phyloP scores from a whole-genome alignment of 2,329 filamentous ascomycete genomes.

The Ophiocordyceps australis region DNA sequence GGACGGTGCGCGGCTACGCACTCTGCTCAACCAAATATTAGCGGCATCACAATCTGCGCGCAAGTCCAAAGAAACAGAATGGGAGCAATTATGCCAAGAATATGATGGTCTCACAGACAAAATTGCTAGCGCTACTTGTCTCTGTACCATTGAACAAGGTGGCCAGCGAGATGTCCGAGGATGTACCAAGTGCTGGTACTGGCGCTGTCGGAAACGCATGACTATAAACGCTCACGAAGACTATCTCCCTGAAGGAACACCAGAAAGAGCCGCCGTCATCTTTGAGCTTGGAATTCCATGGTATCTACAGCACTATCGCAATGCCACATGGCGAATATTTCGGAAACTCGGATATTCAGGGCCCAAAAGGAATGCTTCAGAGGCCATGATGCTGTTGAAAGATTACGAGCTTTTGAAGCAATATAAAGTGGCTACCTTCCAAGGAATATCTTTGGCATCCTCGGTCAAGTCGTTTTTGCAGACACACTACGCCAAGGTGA shows the following conservation, averaged over 20 bases:
- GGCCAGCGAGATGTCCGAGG: not conserved
- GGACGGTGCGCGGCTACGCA: not conserved
- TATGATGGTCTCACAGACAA: conserved; percentile 6
- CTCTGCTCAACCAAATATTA: not conserved
- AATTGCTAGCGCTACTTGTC: conserved; percentile 2
- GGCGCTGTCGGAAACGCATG: conserved; percentile 3
- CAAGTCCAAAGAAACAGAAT: conserved; percentile 1
- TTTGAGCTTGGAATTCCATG: conserved; percentile 22
- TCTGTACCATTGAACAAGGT: conserved; percentile 2
- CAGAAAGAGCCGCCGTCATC: conserved; percentile 23
- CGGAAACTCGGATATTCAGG: conserved; percentile 1
- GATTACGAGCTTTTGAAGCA: conserved; percentile 1
- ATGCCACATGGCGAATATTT: conserved; percentile 4
- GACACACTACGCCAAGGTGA: conserved; percentile 7
- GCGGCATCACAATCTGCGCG: not conserved
- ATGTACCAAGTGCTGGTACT: conserved; percentile 6
- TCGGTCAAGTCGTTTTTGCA: conserved; percentile 7
- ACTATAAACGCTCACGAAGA: conserved; percentile 7
- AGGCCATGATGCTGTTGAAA: not conserved
- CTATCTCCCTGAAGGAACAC: conserved; percentile 7
- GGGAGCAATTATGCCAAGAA: not conserved
- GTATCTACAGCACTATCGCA: conserved; percentile 19
- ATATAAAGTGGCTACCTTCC: not conserved
- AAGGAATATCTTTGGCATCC: conserved; percentile 7
- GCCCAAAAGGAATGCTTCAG: not conserved